Evolutionary conservation across 192 early-diverging fungal genomes (phyloP).

Genomic region (Pecoramyces ruminantium): DNA sequence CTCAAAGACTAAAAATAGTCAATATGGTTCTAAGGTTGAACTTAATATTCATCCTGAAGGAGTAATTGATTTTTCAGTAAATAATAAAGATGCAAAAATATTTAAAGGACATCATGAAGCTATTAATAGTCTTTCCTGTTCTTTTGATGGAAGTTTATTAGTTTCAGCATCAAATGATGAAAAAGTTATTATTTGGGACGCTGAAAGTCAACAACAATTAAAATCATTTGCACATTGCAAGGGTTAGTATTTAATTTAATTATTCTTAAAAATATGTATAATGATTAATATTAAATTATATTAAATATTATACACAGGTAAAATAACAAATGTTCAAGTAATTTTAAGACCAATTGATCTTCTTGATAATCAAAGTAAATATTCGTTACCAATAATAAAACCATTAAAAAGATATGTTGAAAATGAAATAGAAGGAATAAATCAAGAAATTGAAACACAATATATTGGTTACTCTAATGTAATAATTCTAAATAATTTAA

Average conservation of each 20-base stretch:
- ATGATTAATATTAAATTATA: no score
- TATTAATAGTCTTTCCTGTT: conserved; percentile 51
- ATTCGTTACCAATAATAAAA: background rate
- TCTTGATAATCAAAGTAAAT: background rate
- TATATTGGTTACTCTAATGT: background rate
- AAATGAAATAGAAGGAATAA: background rate
- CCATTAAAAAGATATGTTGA: background rate
- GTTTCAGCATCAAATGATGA: conserved; percentile 65
- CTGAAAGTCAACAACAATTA: conserved; percentile 57
- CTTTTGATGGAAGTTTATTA: conserved; percentile 57
- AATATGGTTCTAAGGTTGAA: conserved; percentile 18
- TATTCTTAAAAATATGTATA: no score
- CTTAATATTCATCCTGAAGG: conserved; percentile 25
- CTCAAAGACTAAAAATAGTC: conserved; percentile 17
- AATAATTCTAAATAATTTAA: background rate
- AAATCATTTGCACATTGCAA: conserved; percentile 59
- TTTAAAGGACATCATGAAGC: conserved; percentile 43
- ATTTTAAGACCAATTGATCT: background rate
- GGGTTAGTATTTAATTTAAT: conserved; percentile 12
- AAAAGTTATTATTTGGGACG: conserved; percentile 71
- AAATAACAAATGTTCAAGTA: background rate
- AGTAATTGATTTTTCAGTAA: conserved; percentile 10
- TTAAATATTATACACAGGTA: no score
- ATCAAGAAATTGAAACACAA: background rate
- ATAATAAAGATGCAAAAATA: conserved; percentile 8